These are phyloP conservation scores for Hypholoma sublateritium DNA, from an alignment of 768 basidiomycete species.

Conservation along the genomic window DNA sequence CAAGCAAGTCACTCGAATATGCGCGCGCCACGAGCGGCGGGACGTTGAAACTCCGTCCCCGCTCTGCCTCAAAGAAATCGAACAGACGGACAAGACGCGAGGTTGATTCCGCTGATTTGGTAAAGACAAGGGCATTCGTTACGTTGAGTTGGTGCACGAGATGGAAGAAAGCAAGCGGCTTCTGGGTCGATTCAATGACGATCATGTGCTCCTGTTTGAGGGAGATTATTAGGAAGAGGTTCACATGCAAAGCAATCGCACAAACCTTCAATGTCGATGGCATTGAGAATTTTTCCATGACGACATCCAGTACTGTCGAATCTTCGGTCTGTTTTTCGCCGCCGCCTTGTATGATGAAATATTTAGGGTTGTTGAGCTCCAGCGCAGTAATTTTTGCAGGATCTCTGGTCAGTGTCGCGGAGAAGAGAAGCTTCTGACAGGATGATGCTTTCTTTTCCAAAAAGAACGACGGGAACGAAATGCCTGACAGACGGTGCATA, in stretches of 20 bases:
- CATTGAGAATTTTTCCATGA: constrained; percentile 79
- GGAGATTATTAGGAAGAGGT: background rate
- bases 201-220: constrained; percentile 81
- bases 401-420: constrained; percentile 92
- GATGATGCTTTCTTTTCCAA: constrained; percentile 60
- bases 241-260: background rate
- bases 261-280: constrained; percentile 74
- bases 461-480: constrained; percentile 43
- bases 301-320: constrained; percentile 46
- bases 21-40: constrained; percentile 51
- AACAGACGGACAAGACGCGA: constrained; percentile 78
- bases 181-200: constrained; percentile 72
- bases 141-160: constrained; percentile 67
- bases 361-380: constrained; percentile 76
- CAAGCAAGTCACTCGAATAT: constrained; percentile 85
- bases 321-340: constrained; percentile 32
- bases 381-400: constrained; percentile 90
- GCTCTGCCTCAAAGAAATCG: constrained; percentile 71
- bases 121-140: constrained; percentile 84
- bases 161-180: constrained; percentile 88
- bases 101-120: constrained; percentile 94
- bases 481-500: constrained; percentile 12
- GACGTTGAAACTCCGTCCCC: constrained; percentile 16
- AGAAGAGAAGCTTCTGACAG: constrained; percentile 95
- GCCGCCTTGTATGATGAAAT: constrained; percentile 77